Evolutionary conservation across 1,139 yeast genomes (phyloP), one percentile per base, ranked within the genome.

Genomic region (Protomyces lactucae-debilis): DNA sequence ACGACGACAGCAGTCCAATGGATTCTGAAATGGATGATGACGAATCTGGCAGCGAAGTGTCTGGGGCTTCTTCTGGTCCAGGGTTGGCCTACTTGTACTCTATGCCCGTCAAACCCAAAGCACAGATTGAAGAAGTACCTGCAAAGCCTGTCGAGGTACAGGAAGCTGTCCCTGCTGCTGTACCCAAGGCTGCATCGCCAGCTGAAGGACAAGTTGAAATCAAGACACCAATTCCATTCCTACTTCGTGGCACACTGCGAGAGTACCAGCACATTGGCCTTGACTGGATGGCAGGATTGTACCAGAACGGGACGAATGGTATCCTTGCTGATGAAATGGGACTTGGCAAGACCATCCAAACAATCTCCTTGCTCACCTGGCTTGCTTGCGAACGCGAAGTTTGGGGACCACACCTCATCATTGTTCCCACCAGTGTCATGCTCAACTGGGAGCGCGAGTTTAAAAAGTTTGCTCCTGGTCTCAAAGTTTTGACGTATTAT

Each of bases 361-460:
- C 99, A 0, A 95, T 95, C 64, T 84, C 98, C 0, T 77, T 95
- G 55, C 77, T 95, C 39, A 81, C 96, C 0, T 92, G 92, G 74
- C 79, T 95, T 64, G 99, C 99, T 0, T 89, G 97, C 70, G 96
- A 88, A 70, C 92, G 91, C 72, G 89, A 89, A 66, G 83, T 88
- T 37, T 93, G 99, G 99, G 99, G 99, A 0, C 99, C 99, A 0
- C 99, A 95, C 78, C 78, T 95, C 64, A 92, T 95, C 75, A 85
- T 95, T 67, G 99, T 95, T 3, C 99, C 99, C 1, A 95, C 99
- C 0, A 90, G 97, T 21, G 99, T 95, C n/a, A 86, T 95, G 86
- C 83, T 95, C 65, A 95, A 95, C 74, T 95, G 99, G 99, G 99
- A 95, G 74, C 92, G 93, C 97, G 99, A 95, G 74, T 92, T 95